Evolutionary conservation across 139 green algal genomes (phyloP), one percentile per base, ranked within the genome.

Genomic region (Limnomonas spitsbergensis): DNA sequence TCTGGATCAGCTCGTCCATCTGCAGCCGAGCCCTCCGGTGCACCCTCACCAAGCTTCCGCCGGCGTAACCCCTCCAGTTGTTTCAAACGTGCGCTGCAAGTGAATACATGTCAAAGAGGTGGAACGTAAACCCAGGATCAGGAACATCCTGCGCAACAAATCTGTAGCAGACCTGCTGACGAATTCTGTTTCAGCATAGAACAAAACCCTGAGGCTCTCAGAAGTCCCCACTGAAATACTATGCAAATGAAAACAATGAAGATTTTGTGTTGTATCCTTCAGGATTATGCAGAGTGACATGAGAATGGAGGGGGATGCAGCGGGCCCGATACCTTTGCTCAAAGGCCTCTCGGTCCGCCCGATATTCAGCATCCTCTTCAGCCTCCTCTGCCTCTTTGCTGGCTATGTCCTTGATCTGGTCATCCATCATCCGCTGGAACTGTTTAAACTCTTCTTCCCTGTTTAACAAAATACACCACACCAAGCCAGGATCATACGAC

Each of bases 321-420:
- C 27, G 61, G 27, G 27, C 26, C 9, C 35, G 6, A 34, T 69
- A 34, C 72, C 72, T 38, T 39, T 66, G 68, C 68, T 74, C 68
- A 47, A 36, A 74, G 3, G 68, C 68, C 14, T 74, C 68, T 9
- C 68, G 35, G 4, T 74, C 68, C 68, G 40, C 68, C 3, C 68
- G 35, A n/a, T 40, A 47, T 32, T 74, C 68, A n/a, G 34, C 68
- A 4, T 74, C 68, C 36, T 74, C 68, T 32, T 74, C 68, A 27
- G 68, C 68, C 68, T 74, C 68, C 68, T 53, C 68, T 32, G 68
- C 68, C 68, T 74, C 68, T 32, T 74, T 74, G 36, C 35, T 47
- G 24, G 68, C 68, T 53, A 74, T 74, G 24, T 74, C 68, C 34
- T 47, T 42, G 14, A 74, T 74, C 9, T 47, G 7, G 7, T 74